These are phyloP conservation scores for Boletus semigastroideus DNA, from an alignment of 1,284 basidiomycete genomes.

Conservation along the genomic window DNA sequence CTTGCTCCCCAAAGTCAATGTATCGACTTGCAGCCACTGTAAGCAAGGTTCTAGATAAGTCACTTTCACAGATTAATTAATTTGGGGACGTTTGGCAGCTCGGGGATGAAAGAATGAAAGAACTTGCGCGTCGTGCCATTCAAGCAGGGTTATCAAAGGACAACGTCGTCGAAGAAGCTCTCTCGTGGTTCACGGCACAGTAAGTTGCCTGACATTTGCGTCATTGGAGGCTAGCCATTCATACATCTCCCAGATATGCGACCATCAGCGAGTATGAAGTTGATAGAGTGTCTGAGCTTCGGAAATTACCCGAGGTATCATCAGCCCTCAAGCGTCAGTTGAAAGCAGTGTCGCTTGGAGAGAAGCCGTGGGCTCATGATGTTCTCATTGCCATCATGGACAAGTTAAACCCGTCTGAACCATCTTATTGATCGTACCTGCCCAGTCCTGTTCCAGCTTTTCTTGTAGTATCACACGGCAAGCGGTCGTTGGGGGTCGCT, in stretches of 20 bases:
- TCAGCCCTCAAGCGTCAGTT: slow-evolving; percentile 24
- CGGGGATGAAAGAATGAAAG: slow-evolving; percentile 26
- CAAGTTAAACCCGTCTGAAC: slow-evolving; percentile 13
- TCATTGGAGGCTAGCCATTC: slow-evolving; percentile 1
- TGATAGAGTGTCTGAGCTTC: slow-evolving; percentile 20
- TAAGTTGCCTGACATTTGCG: slow-evolving; percentile 14
- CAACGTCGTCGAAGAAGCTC: slow-evolving; percentile 31
- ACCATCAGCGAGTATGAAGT: slow-evolving; percentile 18
- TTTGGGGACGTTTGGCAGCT: slow-evolving; percentile 18
- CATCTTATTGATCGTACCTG: neutral
- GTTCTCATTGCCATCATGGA: slow-evolving; percentile 30
- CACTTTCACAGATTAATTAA: slow-evolving; percentile 1
- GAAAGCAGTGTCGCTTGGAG: slow-evolving; percentile 22
- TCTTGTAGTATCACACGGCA: neutral
- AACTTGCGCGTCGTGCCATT: slow-evolving; percentile 28
- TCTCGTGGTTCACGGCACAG: slow-evolving; percentile 35
- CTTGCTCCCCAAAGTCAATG: slow-evolving; percentile 37
- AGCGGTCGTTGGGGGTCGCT: neutral
- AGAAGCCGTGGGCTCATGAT: slow-evolving; percentile 27
- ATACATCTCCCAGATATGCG: slow-evolving; percentile 15
- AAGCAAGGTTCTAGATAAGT: slow-evolving; percentile 1
- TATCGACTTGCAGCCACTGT: slow-evolving; percentile 31
- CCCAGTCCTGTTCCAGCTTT: neutral
- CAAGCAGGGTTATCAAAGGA: slow-evolving; percentile 21
- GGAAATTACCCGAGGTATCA: slow-evolving; percentile 22